These are phyloP conservation scores for Myxozyma neotropica DNA, from an alignment of 805 yeast genomes.

Conservation along the genomic window DNA sequence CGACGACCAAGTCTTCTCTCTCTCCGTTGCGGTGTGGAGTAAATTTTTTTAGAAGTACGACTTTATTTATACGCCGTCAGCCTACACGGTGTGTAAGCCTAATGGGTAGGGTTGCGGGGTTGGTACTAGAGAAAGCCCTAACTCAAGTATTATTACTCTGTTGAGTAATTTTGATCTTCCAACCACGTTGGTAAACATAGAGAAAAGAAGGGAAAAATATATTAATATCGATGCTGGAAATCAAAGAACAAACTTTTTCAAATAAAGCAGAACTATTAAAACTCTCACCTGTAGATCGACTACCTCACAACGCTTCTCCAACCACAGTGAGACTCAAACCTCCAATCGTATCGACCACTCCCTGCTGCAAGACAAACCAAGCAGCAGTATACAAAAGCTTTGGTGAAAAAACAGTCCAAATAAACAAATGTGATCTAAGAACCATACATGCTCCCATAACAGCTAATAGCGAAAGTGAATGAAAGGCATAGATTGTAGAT, in stretches of 20 bases:
- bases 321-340: conserved; percentile 5
- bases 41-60: no score
- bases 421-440: conserved; percentile 82
- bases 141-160: no score
- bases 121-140: no score
- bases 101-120: no score
- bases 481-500: conserved; percentile 53
- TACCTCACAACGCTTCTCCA: conserved; percentile 8
- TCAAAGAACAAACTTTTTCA: no score
- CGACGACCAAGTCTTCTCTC: no score
- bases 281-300: neutral
- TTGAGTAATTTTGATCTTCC: no score
- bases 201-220: neutral
- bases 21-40: no score
- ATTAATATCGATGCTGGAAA: no score
- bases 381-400: conserved; percentile 76
- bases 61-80: no score
- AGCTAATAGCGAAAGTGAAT: conserved; percentile 59
- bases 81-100: no score
- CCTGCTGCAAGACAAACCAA: conserved; percentile 53
- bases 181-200: no score
- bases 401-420: conserved; percentile 98
- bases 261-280: neutral
- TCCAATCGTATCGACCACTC: conserved; percentile 14
- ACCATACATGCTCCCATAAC: conserved; percentile 70